Evolutionary conservation across 257 asterid genomes (phyloP).

Genomic region (Schizonepeta tenuifolia): DNA sequence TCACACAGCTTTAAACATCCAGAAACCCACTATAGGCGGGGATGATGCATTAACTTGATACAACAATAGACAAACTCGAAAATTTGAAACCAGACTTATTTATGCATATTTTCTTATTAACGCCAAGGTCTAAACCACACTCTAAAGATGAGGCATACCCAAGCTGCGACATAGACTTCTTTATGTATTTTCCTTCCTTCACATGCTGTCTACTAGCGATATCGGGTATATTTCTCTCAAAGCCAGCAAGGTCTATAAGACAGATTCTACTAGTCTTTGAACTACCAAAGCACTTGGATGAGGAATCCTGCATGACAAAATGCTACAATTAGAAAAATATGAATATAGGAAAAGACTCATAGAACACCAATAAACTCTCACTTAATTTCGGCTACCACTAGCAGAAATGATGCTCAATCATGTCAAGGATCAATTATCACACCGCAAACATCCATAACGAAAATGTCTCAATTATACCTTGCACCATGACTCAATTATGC

Average conservation of each 20-base stretch:
- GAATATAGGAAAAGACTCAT: background rate
- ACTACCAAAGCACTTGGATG: constrained; percentile 90
- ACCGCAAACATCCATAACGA: background rate
- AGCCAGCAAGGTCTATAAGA: constrained; percentile 93
- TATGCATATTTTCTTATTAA: background rate
- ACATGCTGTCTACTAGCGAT: constrained; percentile 68
- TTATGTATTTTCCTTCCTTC: constrained; percentile 83
- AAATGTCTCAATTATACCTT: constrained; percentile 55
- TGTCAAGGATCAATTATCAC: background rate
- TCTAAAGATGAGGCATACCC: constrained; percentile 63
- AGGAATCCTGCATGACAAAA: constrained; percentile 66
- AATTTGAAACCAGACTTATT: background rate
- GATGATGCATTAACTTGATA: background rate
- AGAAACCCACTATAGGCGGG: background rate
- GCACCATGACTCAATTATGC: constrained; percentile 94
- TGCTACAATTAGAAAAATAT: constrained; percentile 8
- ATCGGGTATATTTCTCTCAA: constrained; percentile 67
- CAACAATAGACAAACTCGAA: background rate
- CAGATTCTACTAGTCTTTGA: constrained; percentile 89
- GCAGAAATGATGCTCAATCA: constrained; percentile 13
- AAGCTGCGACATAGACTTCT: constrained; percentile 85
- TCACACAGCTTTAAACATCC: background rate
- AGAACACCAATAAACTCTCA: background rate
- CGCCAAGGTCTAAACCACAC: constrained; percentile 6
- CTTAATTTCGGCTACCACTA: background rate